These are phyloP conservation scores for Talaromyces sp. DNA, from an alignment of 2,329 filamentous ascomycete genomes.

Conservation along the genomic window DNA sequence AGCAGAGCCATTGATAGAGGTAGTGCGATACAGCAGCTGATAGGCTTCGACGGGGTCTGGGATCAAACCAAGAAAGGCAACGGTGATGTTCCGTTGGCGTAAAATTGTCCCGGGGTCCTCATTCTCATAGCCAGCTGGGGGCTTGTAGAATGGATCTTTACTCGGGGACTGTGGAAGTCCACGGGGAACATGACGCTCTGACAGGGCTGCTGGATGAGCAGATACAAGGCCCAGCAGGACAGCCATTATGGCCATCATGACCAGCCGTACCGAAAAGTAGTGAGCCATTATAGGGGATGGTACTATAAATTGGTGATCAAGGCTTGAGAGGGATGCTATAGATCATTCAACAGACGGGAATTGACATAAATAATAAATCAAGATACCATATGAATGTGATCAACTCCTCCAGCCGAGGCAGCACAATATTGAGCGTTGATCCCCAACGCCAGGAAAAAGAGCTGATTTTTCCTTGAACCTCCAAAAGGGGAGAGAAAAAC, in stretches of 20 bases:
- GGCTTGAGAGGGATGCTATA: not conserved
- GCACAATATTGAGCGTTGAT: constrained; percentile 8
- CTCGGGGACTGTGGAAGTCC: constrained; percentile 13
- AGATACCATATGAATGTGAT: constrained; percentile 14
- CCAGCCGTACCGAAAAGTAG: constrained; percentile 5
- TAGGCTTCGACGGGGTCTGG: constrained; percentile 29
- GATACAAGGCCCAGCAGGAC: constrained; percentile 13
- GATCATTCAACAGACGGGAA: constrained; percentile 3
- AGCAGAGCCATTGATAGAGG: constrained; percentile 39
- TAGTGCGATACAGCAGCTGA: constrained; percentile 49
- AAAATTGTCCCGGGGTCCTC: constrained; percentile 28
- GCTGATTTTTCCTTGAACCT: not conserved
- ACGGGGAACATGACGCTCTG: not conserved
- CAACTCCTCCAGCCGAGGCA: constrained; percentile 11
- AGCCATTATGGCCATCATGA: constrained; percentile 13
- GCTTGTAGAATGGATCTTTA: constrained; percentile 32
- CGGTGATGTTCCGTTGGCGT: constrained; percentile 21
- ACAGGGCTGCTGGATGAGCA: constrained; percentile 10
- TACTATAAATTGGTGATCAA: not conserved
- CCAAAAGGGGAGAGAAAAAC: not conserved
- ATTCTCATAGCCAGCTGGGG: constrained; percentile 27
- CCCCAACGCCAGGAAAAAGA: not conserved
- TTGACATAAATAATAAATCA: constrained; percentile 13
- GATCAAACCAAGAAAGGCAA: constrained; percentile 26
- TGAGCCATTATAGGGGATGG: constrained; percentile 11